Conservation (phyloP, 176 grass and related monocot species). For the Neostapfia colusana region DNA sequence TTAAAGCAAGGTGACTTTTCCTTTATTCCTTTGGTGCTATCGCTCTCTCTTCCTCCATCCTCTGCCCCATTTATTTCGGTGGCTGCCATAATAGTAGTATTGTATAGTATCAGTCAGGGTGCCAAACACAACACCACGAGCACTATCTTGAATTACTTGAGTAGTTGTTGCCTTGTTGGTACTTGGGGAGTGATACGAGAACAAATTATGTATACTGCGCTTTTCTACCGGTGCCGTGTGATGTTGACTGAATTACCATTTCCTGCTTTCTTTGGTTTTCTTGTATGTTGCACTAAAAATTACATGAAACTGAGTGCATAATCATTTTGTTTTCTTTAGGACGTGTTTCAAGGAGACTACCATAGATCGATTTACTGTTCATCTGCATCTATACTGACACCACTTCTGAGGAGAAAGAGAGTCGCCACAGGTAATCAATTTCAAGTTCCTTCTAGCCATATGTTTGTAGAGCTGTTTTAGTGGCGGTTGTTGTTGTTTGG, state of each 20-base stretch:
- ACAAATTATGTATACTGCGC: not conserved
- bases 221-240: not conserved
- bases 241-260: slow-evolving; percentile 27
- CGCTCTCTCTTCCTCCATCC: too few species aligned
- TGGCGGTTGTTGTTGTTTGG: not conserved
- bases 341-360: slow-evolving; percentile 5
- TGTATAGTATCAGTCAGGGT: too few species aligned
- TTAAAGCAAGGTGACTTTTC: too few species aligned
- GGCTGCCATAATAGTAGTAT: too few species aligned
- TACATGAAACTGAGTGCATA: slow-evolving; percentile 7
- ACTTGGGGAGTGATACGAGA: not conserved
- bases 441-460: slow-evolving; percentile 15
- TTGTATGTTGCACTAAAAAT: slow-evolving; percentile 15
- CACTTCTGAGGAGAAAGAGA: not conserved
- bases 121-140: not conserved
- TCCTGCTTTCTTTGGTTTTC: not conserved
- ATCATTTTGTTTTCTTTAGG: slow-evolving; percentile 28
- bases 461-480: not conserved
- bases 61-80: too few species aligned
- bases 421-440: slow-evolving; percentile 30
- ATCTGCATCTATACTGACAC: too few species aligned
- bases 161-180: not conserved
- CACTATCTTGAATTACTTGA: not conserved
- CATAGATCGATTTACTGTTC: too few species aligned
- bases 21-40: too few species aligned